A percentile compares a stretch with the other conserved stretches of the same genome.
phyloP scores from a whole-genome alignment of 495 filamentous ascomycete species.

The Aspergillus sclerotioniger region DNA sequence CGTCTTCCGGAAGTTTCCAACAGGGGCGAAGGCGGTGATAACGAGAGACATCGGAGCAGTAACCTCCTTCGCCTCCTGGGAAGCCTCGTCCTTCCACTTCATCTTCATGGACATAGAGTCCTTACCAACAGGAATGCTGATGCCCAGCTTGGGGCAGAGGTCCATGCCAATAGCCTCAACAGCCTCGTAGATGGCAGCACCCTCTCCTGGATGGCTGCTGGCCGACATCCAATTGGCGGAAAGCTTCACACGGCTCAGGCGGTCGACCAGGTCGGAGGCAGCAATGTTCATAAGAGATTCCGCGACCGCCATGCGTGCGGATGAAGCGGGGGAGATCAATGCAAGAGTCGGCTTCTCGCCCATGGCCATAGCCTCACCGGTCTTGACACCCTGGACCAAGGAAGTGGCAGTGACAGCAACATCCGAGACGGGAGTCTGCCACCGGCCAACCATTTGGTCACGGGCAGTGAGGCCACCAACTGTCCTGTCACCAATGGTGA shows the following conservation, averaged over 20 bases:
- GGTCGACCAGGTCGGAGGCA: constrained; percentile 77
- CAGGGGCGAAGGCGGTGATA: constrained; percentile 84
- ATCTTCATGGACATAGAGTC: constrained; percentile 99
- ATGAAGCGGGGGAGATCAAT: constrained; percentile 88
- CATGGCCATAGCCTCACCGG: constrained; percentile 96
- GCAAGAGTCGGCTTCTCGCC: constrained; percentile 91
- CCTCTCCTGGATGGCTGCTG: constrained; percentile 88
- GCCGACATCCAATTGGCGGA: constrained; percentile 99
- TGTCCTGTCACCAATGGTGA: constrained; percentile 91
- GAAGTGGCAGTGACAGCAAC: constrained; percentile 88
- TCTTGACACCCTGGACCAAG: constrained; percentile 65
- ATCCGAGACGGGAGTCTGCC: constrained; percentile 94
- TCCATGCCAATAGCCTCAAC: constrained; percentile 91
- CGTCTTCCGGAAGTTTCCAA: constrained; percentile 74
- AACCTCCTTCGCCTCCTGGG: constrained; percentile 71
- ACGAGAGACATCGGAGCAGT: constrained; percentile 88
- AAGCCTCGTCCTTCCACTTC: constrained; percentile 78
- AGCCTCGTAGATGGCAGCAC: constrained; percentile 89
- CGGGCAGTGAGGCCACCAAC: constrained; percentile 85
- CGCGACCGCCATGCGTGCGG: constrained; percentile 93
- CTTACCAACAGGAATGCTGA: constrained; percentile 94
- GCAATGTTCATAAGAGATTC: constrained; percentile 91
- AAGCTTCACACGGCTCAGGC: constrained; percentile 74
- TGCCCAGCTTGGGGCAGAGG: constrained; percentile 76
- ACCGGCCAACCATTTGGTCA: constrained; percentile 95